Evolutionary conservation across 129 eudicot genomes (phyloP), one percentile per base, ranked within the genome.

Genomic region (Arctium lappa): DNA sequence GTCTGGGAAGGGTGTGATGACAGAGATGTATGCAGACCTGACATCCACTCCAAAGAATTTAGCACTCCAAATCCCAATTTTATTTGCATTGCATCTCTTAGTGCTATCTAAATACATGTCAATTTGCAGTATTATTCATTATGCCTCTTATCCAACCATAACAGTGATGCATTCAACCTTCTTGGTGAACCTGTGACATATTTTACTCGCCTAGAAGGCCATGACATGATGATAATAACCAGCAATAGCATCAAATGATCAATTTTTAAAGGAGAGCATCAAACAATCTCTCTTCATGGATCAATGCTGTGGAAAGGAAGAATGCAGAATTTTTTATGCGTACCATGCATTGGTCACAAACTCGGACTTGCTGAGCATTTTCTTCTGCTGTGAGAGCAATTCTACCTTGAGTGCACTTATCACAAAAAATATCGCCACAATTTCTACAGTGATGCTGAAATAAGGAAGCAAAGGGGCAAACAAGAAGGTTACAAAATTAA

Each of bases 331-430:
- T 38, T 33, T 11, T 34, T 40, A 75, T 2, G 42, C 78, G 29
- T 92, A 94, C 98, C 97, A 94, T 85, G 97, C 98, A 94, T 44
- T 86, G 85, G 85, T 94, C 98, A 83, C 98, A 94, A 81, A 94
- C 98, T 77, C 98, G 94, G 83, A 94, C 98, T 79, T 88, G 89
- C 80, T 85, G 94, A 65, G 94, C 94, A 79, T 90, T 30, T 78
- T 90, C 97, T 53, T 94, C 98, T 29, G 90, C 84, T 5, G 93
- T 90, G 77, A 94, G 94, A 76, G 93, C 95, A 79, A 91, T 90
- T 89, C 98, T 91, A 74, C 98, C 98, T 91, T 90, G 98, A 76
- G 98, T 94, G 86, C 98, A 94, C 85, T 91, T 92, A 82, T 94
- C 98, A 81, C 98, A 94, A 79, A 94, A 94, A 27, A 94, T 89